phyloP scores from a whole-genome alignment of 2,329 filamentous ascomycete genomes.

The Colletotrichum eleusines region DNA sequence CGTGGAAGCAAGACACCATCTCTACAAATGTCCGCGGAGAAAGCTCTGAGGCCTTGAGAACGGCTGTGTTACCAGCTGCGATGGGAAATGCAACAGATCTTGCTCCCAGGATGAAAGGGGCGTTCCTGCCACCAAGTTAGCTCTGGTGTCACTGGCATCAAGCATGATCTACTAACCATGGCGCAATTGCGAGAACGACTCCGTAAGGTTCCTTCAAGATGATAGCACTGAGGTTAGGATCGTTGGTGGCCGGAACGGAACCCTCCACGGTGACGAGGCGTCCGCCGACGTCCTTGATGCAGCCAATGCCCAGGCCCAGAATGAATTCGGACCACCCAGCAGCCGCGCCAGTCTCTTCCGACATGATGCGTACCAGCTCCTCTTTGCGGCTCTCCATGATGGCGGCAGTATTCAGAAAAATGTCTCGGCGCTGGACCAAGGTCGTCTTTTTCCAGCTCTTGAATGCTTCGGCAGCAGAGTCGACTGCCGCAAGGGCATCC shows the following conservation, averaged over 20 bases:
- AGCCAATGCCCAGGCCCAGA: conserved; percentile 48
- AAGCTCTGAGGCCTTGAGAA: conserved; percentile 79
- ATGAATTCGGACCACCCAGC: conserved; percentile 51
- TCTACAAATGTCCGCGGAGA: conserved; percentile 73
- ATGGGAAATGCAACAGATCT: conserved; percentile 72
- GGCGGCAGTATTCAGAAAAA: conserved; percentile 72
- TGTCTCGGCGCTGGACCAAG: conserved; percentile 67
- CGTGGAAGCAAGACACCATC: conserved; percentile 72
- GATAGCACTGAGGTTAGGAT: conserved; percentile 66
- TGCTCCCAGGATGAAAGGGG: conserved; percentile 66
- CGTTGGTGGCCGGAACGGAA: conserved; percentile 47
- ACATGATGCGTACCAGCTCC: conserved; percentile 68
- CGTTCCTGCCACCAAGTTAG: conserved; percentile 60
- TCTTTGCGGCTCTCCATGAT: conserved; percentile 65
- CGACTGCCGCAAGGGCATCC: conserved; percentile 63
- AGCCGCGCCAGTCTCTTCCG: conserved; percentile 51
- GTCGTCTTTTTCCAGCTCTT: conserved; percentile 72
- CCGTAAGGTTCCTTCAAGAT: conserved; percentile 80
- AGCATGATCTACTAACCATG: conserved; percentile 70
- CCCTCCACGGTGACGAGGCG: conserved; percentile 51
- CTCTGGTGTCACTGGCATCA: not conserved
- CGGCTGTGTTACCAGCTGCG: conserved; percentile 81
- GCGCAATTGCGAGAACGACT: conserved; percentile 82
- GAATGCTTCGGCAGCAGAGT: conserved; percentile 69
- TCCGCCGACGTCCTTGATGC: conserved; percentile 55